Evolutionary conservation across 192 early-diverging fungal species (phyloP).

Genomic region (Backusella tuberculispora): DNA sequence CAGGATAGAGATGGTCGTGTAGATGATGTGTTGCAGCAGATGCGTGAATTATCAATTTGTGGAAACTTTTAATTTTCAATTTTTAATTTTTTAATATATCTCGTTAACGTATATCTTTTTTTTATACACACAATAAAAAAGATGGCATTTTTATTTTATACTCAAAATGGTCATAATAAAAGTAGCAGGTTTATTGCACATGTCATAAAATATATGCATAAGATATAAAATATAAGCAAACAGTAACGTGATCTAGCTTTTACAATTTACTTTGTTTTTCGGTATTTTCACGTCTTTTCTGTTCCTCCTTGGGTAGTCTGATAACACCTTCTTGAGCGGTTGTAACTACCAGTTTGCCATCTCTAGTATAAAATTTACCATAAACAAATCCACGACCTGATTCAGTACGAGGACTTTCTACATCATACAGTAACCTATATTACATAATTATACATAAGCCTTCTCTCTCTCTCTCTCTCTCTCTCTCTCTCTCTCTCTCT

Average conservation of each 20-base stretch:
- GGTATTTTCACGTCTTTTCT: conserved; percentile 1
- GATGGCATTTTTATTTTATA: too few relatives aligned
- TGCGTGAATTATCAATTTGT: conserved; percentile 92
- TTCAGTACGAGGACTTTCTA: conserved; percentile 70
- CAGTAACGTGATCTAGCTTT: too few relatives aligned
- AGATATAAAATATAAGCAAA: background rate
- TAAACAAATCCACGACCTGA: conserved; percentile 76
- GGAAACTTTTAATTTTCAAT: conserved; percentile 54
- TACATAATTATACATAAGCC: too few relatives aligned
- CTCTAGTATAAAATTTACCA: conserved; percentile 76
- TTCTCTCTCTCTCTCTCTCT: too few relatives aligned
- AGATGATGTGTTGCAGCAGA: conserved; percentile 83
- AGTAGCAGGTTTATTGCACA: too few relatives aligned
- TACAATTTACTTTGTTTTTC: conserved; percentile 13
- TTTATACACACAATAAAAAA: too few relatives aligned
- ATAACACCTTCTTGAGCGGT: conserved; percentile 88
- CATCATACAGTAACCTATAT: conserved; percentile 72
- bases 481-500: too few relatives aligned
- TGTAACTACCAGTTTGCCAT: conserved; percentile 80
- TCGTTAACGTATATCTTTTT: background rate
- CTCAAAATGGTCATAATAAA: too few relatives aligned
- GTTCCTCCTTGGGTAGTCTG: conserved; percentile 44
- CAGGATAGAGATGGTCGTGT: conserved; percentile 72
- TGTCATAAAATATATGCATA: too few relatives aligned
- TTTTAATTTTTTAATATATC: background rate